Evolutionary conservation across 1,139 yeast genomes (phyloP).

Genomic region (Saccharomyces hybrid): DNA sequence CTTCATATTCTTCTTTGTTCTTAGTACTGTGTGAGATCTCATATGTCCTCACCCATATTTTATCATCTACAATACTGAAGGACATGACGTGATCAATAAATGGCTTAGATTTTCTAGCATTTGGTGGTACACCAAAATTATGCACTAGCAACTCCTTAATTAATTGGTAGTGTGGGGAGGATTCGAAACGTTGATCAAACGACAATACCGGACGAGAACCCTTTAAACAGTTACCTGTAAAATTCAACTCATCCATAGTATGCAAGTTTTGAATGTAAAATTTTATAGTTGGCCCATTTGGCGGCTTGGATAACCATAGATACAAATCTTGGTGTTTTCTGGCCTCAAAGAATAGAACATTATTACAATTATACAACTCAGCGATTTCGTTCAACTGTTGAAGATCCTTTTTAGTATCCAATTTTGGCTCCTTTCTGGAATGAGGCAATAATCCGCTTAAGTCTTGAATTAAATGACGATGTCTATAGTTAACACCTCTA

Average conservation of each 20-base stretch:
- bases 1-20: conserved; percentile 43
- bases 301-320: conserved; percentile 92
- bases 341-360: conserved; percentile 88
- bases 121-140: conserved; percentile 93
- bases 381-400: conserved; percentile 91
- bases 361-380: conserved; percentile 94
- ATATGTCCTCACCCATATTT: conserved; percentile 92
- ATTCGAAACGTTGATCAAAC: conserved; percentile 72
- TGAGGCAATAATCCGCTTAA: conserved; percentile 78
- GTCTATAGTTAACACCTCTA: conserved; percentile 90
- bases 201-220: conserved; percentile 96
- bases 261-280: conserved; percentile 92
- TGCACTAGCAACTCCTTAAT: conserved; percentile 82
- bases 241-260: conserved; percentile 91
- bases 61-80: conserved; percentile 84
- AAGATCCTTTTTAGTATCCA: conserved; percentile 86
- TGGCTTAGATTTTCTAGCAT: conserved; percentile 90
- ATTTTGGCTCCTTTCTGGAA: conserved; percentile 91
- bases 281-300: conserved; percentile 95
- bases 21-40: conserved; percentile 73
- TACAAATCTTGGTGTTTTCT: conserved; percentile 95
- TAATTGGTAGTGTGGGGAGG: conserved; percentile 57
- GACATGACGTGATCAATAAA: conserved; percentile 93
- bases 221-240: conserved; percentile 90
- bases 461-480: conserved; percentile 88